These are phyloP conservation scores for Picea sitchensis DNA, from an alignment of 75 land plant genomes.

Conservation along the genomic window DNA sequence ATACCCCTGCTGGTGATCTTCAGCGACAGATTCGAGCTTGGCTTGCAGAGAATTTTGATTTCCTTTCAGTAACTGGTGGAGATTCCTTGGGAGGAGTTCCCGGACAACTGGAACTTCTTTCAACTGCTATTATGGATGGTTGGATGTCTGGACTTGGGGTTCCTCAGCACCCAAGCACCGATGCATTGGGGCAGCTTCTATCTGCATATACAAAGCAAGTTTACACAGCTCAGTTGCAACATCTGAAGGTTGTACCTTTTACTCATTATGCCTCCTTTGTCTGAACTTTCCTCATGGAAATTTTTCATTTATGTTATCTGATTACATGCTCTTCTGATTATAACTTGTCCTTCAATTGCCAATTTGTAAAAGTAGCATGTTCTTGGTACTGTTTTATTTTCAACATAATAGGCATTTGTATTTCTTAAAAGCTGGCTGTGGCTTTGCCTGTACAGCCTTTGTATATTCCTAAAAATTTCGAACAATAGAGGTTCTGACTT, in stretches of 20 bases:
- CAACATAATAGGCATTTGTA: no score
- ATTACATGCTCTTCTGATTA: background rate
- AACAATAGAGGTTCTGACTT: no score
- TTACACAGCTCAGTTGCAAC: conserved; percentile 45
- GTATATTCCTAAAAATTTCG: no score
- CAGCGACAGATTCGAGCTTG: conserved; percentile 48
- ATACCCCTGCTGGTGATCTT: conserved; percentile 53
- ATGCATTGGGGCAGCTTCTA: conserved; percentile 45
- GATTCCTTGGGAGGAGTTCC: conserved; percentile 27
- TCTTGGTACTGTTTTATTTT: background rate
- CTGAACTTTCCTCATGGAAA: background rate
- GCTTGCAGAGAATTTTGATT: conserved; percentile 51
- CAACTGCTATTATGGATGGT: conserved; percentile 51
- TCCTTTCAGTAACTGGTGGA: conserved; percentile 38
- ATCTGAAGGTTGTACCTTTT: conserved; percentile 27
- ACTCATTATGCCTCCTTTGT: background rate
- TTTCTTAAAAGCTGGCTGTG: no score
- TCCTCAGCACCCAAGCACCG: conserved; percentile 40
- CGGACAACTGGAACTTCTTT: conserved; percentile 38
- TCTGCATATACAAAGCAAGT: conserved; percentile 50
- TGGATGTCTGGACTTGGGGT: conserved; percentile 58
- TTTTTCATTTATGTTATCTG: background rate
- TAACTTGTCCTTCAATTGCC: background rate
- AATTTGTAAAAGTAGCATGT: background rate
- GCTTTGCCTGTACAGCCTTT: no score